Evolutionary conservation across 345 rosid species (phyloP).

Genomic region (Noccaea bulbosa): DNA sequence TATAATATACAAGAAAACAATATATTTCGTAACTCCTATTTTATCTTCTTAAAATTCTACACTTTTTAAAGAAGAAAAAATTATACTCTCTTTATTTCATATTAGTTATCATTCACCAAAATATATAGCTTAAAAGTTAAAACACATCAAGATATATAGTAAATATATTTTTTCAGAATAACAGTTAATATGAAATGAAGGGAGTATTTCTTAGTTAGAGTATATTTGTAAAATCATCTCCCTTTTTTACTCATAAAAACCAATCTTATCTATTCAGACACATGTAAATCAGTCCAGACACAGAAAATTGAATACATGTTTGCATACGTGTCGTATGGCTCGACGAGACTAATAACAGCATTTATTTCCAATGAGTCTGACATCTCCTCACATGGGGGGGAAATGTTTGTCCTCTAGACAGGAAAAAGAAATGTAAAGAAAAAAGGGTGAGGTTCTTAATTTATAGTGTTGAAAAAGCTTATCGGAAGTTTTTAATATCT

Average conservation of each 20-base stretch:
- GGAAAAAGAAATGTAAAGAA: not conserved
- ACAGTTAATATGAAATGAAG: too few relatives aligned
- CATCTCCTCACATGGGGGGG: conserved; percentile 48
- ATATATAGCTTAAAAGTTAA: too few relatives aligned
- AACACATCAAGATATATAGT: too few relatives aligned
- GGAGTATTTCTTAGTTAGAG: not conserved
- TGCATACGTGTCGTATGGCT: conserved; percentile 31
- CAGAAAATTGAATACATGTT: conserved; percentile 33
- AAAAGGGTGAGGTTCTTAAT: conserved; percentile 14
- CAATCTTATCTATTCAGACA: conserved; percentile 28
- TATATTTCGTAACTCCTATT: too few relatives aligned
- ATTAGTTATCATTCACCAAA: too few relatives aligned
- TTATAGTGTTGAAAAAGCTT: conserved; percentile 30
- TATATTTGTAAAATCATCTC: not conserved
- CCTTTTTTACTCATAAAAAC: conserved; percentile 8
- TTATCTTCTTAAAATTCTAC: too few relatives aligned
- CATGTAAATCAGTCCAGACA: not conserved
- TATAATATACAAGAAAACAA: too few relatives aligned
- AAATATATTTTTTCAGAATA: too few relatives aligned
- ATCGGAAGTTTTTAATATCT: conserved; percentile 23
- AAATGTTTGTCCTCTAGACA: conserved; percentile 43
- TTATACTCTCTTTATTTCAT: too few relatives aligned
- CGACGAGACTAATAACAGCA: conserved; percentile 22
- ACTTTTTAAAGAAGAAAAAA: too few relatives aligned
- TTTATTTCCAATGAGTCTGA: conserved; percentile 38